phyloP scores from a whole-genome alignment of 1,139 yeast species.

The Candida sojae region DNA sequence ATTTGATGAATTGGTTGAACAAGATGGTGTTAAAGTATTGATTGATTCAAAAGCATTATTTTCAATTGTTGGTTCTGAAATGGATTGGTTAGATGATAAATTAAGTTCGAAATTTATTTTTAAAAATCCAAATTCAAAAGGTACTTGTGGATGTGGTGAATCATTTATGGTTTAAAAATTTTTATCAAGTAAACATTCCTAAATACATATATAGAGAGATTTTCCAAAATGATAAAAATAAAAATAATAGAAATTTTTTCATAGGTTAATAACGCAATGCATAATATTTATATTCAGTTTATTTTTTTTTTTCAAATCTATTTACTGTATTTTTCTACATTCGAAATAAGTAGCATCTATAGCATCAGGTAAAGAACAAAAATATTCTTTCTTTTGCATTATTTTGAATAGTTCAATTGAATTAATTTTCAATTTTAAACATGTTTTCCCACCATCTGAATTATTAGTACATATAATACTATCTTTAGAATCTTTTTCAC shows the following conservation, averaged over 20 bases:
- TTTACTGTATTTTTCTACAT: constrained; percentile 40
- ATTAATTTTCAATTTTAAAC: constrained; percentile 41
- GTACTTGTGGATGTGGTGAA: constrained; percentile 98
- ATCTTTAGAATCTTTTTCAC: constrained; percentile 39
- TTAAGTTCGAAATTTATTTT: constrained; percentile 86
- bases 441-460: constrained; percentile 45
- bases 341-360: constrained; percentile 50
- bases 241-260: background rate
- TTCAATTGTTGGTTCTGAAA: constrained; percentile 93
- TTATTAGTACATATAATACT: constrained; percentile 48
- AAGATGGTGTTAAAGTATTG: constrained; percentile 89
- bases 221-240: constrained; percentile 2
- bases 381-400: constrained; percentile 48
- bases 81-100: constrained; percentile 98
- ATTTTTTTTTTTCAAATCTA: background rate
- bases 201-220: constrained; percentile 1
- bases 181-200: too few species aligned
- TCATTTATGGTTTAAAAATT: constrained; percentile 88
- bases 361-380: constrained; percentile 49
- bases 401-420: constrained; percentile 44
- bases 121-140: constrained; percentile 93
- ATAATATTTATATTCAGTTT: background rate
- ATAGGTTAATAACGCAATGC: background rate
- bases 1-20: constrained; percentile 89
- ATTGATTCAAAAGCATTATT: constrained; percentile 95